Conservation (phyloP, 805 yeast genomes). For the Kodamaea kaohsiungensis region DNA sequence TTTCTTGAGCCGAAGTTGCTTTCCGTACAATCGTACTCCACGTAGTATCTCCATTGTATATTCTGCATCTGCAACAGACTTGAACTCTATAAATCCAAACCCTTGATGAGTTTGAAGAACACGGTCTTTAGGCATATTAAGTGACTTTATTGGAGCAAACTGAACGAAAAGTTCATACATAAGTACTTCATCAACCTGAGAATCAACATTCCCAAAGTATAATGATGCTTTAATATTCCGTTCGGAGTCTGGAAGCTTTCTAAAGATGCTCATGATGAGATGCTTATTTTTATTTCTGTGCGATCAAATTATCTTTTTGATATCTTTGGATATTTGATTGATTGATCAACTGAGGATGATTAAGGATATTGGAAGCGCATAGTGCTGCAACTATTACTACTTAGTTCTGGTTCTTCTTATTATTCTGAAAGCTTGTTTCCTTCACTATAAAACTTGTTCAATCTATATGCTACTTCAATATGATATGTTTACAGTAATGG, state of each 20-base stretch:
- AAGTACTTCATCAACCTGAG: constrained; percentile 66
- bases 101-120: constrained; percentile 75
- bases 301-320: neutral
- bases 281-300: neutral
- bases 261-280: constrained; percentile 28
- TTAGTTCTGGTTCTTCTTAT: no score
- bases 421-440: no score
- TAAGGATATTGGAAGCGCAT: no score
- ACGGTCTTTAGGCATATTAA: constrained; percentile 80
- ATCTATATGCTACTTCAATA: no score
- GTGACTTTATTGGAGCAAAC: constrained; percentile 71
- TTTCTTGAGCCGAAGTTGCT: constrained; percentile 57
- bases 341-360: no score
- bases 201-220: constrained; percentile 82
- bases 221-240: constrained; percentile 64
- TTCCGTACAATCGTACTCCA: constrained; percentile 63
- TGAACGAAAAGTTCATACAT: constrained; percentile 84
- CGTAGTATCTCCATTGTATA: constrained; percentile 63
- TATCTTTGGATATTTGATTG: neutral
- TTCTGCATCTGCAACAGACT: constrained; percentile 59
- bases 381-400: no score
- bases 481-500: no score
- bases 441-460: no score
- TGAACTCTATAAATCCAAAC: constrained; percentile 82
- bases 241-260: constrained; percentile 42